Conservation (phyloP, 805 yeast species). For the Starmerella bombicola region DNA sequence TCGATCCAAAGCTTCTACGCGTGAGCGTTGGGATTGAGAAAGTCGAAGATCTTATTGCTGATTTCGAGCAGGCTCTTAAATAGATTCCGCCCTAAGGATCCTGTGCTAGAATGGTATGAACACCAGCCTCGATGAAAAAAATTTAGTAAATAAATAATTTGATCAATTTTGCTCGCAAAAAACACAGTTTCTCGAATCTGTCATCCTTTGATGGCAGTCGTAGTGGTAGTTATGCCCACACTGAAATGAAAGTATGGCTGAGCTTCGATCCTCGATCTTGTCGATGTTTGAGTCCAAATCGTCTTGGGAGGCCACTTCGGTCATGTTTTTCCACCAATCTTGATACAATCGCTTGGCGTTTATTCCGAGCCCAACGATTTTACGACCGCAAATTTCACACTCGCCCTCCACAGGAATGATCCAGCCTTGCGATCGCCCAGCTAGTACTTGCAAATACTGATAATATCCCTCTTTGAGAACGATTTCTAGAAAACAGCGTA, state of each 20-base stretch:
- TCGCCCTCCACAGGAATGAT: constrained; percentile 36
- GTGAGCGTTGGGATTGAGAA: constrained; percentile 74
- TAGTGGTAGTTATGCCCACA: constrained; percentile 21
- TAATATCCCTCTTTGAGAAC: constrained; percentile 45
- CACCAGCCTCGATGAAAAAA: no score
- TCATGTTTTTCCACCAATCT: constrained; percentile 12
- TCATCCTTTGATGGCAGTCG: constrained; percentile 15
- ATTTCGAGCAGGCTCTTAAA: constrained; percentile 49
- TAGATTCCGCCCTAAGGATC: constrained; percentile 1
- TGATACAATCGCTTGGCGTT: constrained; percentile 36
- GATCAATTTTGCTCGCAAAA: not conserved
- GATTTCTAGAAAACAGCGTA: constrained; percentile 24
- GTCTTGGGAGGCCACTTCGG: constrained; percentile 2
- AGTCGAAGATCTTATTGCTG: constrained; percentile 61
- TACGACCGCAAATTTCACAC: constrained; percentile 69
- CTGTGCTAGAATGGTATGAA: no score
- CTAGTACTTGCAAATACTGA: constrained; percentile 35
- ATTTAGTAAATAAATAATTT: no score
- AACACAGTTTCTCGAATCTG: not conserved
- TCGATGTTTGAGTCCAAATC: not conserved
- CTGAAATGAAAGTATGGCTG: constrained; percentile 16
- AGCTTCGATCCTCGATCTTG: not conserved
- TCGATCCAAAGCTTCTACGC: constrained; percentile 49
- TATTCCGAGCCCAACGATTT: constrained; percentile 56
- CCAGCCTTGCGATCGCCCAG: constrained; percentile 50